A percentile compares a stretch with the other conserved stretches of the same genome.
These are phyloP conservation scores for Stagonosporopsis rhizophila DNA, from an alignment of 2,329 filamentous ascomycete species.

Conservation along the genomic window DNA sequence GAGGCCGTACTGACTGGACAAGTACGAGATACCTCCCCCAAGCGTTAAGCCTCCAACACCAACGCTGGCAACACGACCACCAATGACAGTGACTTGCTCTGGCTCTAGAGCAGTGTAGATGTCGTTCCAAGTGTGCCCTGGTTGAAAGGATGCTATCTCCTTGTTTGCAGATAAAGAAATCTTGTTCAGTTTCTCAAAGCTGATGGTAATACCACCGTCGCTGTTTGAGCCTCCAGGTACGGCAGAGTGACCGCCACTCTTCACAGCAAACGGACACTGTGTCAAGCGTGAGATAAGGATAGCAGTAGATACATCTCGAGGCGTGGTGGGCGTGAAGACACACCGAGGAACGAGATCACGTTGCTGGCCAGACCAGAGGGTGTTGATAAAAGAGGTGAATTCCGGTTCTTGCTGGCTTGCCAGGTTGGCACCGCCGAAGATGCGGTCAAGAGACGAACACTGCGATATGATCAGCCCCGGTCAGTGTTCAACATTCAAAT, in stretches of 20 bases:
- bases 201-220: conserved; percentile 53
- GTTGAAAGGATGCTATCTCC: conserved; percentile 37
- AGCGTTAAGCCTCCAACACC: conserved; percentile 35
- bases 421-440: conserved; percentile 26
- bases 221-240: conserved; percentile 53
- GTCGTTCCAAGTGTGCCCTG: conserved; percentile 47
- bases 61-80: conserved; percentile 34
- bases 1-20: conserved; percentile 32
- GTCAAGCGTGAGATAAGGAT: conserved; percentile 26
- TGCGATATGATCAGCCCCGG: conserved; percentile 9
- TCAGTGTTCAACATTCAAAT: not conserved
- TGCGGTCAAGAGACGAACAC: conserved; percentile 29
- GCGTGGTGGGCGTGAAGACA: conserved; percentile 25
- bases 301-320: conserved; percentile 23
- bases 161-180: conserved; percentile 36
- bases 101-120: conserved; percentile 41
- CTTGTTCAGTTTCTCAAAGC: conserved; percentile 45
- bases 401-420: conserved; percentile 18
- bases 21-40: conserved; percentile 40
- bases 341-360: conserved; percentile 21
- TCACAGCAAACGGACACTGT: conserved; percentile 51
- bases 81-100: conserved; percentile 31
- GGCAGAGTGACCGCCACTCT: conserved; percentile 54
- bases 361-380: conserved; percentile 29
- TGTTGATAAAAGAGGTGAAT: conserved; percentile 27